phyloP scores from a whole-genome alignment of 2,329 filamentous ascomycete genomes.

The Aspergillus sp. region DNA sequence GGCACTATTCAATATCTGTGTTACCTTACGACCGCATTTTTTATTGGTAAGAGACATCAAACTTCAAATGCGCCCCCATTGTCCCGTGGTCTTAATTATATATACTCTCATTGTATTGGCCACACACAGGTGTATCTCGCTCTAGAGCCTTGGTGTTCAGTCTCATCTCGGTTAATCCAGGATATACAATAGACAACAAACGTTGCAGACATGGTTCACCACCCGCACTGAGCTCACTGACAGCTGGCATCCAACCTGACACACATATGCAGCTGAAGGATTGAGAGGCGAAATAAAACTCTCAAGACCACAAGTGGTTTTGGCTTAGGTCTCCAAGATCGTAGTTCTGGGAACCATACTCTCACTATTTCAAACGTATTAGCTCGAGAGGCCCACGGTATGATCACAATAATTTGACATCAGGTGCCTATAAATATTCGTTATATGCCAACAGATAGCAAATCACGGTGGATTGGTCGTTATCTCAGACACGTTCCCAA shows the following conservation, averaged over 20 bases:
- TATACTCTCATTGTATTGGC: background rate
- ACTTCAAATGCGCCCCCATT: background rate
- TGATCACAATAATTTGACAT: background rate
- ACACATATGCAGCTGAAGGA: background rate
- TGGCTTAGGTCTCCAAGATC: background rate
- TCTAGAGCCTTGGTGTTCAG: background rate
- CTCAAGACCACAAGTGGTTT: background rate
- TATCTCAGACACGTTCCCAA: conserved; percentile 44
- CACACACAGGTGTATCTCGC: background rate
- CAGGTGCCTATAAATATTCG: background rate
- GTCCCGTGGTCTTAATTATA: background rate
- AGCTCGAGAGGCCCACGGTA: background rate
- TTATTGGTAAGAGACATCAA: background rate
- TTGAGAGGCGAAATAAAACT: background rate
- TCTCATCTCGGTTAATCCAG: background rate
- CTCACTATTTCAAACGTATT: background rate
- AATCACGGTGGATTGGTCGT: background rate
- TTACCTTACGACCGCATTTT: background rate
- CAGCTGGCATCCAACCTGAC: background rate
- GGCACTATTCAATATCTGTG: too few species aligned
- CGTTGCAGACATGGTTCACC: background rate
- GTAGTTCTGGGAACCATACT: background rate
- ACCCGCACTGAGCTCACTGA: background rate
- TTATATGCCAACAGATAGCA: background rate
- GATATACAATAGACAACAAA: background rate